phyloP scores from a whole-genome alignment of 306 rosid species.

The Hippophae rhamnoides region DNA sequence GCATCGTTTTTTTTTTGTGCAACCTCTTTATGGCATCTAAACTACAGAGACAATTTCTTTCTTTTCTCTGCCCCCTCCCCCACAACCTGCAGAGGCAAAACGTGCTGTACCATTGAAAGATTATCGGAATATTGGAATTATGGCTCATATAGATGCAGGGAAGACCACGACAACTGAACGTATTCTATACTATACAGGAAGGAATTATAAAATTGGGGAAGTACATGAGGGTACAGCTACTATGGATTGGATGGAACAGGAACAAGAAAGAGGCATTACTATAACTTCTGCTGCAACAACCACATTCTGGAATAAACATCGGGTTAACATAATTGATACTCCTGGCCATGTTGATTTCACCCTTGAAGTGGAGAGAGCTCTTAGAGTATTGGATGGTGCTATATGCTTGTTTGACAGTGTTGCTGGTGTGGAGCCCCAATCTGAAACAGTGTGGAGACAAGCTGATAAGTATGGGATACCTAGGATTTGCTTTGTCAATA shows the following conservation, averaged over 20 bases:
- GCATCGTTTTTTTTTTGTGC: no score
- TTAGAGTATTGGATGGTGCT: constrained; percentile 93
- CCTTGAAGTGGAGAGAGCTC: constrained; percentile 94
- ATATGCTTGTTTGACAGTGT: constrained; percentile 95
- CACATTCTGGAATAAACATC: constrained; percentile 85
- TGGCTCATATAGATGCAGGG: constrained; percentile 98
- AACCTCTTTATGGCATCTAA: constrained; percentile 1
- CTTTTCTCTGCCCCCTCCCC: no score
- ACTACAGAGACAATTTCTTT: no score
- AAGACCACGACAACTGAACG: constrained; percentile 93
- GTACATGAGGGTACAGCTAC: constrained; percentile 97
- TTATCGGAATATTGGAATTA: constrained; percentile 90
- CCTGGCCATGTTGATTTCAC: constrained; percentile 97
- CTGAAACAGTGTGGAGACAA: constrained; percentile 98
- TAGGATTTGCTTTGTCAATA: constrained; percentile 86
- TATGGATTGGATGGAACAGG: constrained; percentile 99
- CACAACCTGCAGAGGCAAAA: constrained; percentile 32
- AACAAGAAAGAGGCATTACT: constrained; percentile 96
- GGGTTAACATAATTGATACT: constrained; percentile 91
- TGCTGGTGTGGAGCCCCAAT: constrained; percentile 97
- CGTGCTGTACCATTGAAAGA: constrained; percentile 58
- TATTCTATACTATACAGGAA: constrained; percentile 78
- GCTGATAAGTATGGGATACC: constrained; percentile 96
- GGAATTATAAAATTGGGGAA: constrained; percentile 95
- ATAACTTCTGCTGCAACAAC: constrained; percentile 99